Conservation (phyloP, 2,329 filamentous ascomycete species). For the Claviceps fusiformis region DNA sequence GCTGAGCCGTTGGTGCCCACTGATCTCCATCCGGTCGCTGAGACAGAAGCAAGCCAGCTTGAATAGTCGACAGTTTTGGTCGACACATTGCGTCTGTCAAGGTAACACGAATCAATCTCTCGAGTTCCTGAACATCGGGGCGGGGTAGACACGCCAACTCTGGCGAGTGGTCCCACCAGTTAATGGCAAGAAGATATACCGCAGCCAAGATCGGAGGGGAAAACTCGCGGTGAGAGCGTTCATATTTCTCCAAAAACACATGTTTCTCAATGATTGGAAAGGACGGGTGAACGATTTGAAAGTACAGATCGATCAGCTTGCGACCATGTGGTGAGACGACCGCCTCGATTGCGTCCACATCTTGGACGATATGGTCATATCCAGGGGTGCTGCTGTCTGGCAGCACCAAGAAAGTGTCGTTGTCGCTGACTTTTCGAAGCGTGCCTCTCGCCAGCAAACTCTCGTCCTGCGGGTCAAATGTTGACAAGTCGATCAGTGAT, state of each 20-base stretch:
- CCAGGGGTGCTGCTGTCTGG: constrained; percentile 61
- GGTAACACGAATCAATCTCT: constrained; percentile 58
- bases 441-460: constrained; percentile 56
- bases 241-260: constrained; percentile 67
- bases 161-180: constrained; percentile 71
- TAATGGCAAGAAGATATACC: constrained; percentile 73
- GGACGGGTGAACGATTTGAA: constrained; percentile 64
- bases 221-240: constrained; percentile 57
- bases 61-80: constrained; percentile 69
- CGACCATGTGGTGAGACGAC: constrained; percentile 67
- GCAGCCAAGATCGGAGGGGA: constrained; percentile 65
- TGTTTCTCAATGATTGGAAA: constrained; percentile 75
- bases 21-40: constrained; percentile 66
- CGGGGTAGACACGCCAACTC: constrained; percentile 49
- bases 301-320: constrained; percentile 67
- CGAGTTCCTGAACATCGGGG: constrained; percentile 61
- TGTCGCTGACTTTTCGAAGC: constrained; percentile 61
- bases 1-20: constrained; percentile 73
- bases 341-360: constrained; percentile 59
- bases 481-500: constrained; percentile 66
- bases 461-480: constrained; percentile 71
- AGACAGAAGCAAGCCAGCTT: constrained; percentile 61
- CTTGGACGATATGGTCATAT: constrained; percentile 54
- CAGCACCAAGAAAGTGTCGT: constrained; percentile 69
- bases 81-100: constrained; percentile 66